phyloP scores from a whole-genome alignment of 2,329 filamentous ascomycete genomes.

The Tricladium varicosporioides region DNA sequence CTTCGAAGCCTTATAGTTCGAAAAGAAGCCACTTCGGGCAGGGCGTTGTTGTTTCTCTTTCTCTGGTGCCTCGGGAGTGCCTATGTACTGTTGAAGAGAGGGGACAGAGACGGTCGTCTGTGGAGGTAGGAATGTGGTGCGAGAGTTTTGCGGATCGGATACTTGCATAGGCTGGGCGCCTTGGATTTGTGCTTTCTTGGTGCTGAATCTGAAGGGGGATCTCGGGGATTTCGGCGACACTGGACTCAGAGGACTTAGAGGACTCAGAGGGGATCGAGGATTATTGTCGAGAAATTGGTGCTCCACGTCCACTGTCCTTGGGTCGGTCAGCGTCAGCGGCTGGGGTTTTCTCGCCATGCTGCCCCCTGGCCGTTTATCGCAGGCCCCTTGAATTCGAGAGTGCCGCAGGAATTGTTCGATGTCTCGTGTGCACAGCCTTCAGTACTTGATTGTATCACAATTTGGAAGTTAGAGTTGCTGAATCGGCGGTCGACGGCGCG shows the following conservation, averaged over 20 bases:
- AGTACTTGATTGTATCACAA: slow-evolving; percentile 17
- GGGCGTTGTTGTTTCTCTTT: slow-evolving; percentile 27
- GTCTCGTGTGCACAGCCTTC: slow-evolving; percentile 18
- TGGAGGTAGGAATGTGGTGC: slow-evolving; percentile 20
- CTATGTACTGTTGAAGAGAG: slow-evolving; percentile 14
- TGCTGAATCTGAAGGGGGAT: slow-evolving; percentile 31
- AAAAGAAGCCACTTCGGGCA: slow-evolving; percentile 40
- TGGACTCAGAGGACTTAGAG: slow-evolving; percentile 14
- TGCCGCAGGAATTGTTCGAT: slow-evolving; percentile 11
- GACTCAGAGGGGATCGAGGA: slow-evolving; percentile 18
- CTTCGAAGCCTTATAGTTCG: slow-evolving; percentile 46
- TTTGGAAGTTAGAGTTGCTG: slow-evolving; percentile 1
- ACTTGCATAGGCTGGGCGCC: slow-evolving; percentile 21
- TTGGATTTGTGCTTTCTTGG: slow-evolving; percentile 25
- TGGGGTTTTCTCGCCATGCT: slow-evolving; percentile 33
- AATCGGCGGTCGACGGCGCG: not conserved
- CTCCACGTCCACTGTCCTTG: slow-evolving; percentile 14
- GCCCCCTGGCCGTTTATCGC: slow-evolving; percentile 20
- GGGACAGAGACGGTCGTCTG: slow-evolving; percentile 24
- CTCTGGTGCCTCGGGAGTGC: slow-evolving; percentile 10
- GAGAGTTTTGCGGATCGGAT: slow-evolving; percentile 18
- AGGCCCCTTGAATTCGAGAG: slow-evolving; percentile 2
- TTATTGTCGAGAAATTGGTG: slow-evolving; percentile 19
- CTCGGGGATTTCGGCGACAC: slow-evolving; percentile 31
- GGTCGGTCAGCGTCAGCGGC: slow-evolving; percentile 31